Evolutionary conservation across 169 alveolate genomes (phyloP).

Genomic region (Eimeria necatrix): DNA sequence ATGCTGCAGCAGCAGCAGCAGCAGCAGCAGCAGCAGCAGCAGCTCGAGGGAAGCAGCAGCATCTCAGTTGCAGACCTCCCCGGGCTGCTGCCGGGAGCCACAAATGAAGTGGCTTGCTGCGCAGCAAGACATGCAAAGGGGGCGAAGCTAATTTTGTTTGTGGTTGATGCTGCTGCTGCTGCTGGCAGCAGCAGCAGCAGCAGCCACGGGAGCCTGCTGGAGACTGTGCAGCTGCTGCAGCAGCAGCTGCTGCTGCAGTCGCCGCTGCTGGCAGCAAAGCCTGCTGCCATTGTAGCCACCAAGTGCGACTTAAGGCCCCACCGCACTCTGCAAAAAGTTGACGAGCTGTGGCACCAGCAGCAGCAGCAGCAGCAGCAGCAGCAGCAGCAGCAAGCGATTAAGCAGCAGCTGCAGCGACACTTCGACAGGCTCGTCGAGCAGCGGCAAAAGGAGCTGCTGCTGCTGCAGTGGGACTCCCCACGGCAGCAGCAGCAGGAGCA

Average conservation of each 20-base stretch:
- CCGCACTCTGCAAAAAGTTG: not conserved
- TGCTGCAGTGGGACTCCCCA: conserved; percentile 34
- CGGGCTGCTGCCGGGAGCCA: not conserved
- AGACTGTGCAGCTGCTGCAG: conserved; percentile 11
- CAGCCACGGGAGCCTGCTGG: not conserved
- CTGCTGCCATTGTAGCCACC: conserved; percentile 2
- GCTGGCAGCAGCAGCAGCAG: conserved; percentile 4
- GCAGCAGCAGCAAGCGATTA: too few species aligned
- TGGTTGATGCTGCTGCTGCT: conserved; percentile 18
- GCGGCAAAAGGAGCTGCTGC: not conserved
- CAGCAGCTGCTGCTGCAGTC: not conserved
- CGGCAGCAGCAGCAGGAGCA: not conserved
- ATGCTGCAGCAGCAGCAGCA: conserved; percentile 25
- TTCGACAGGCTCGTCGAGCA: not conserved
- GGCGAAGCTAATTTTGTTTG: not conserved
- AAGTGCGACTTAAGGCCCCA: conserved; percentile 17
- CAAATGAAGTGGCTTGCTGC: not conserved
- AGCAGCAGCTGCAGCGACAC: too few species aligned
- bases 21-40: conserved; percentile 42
- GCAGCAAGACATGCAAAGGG: conserved; percentile 10
- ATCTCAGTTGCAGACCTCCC: conserved; percentile 48
- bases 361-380: not conserved
- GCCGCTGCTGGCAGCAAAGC: conserved; percentile 29
- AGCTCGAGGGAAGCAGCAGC: not conserved
- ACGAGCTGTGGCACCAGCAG: conserved; percentile 37